Evolutionary conservation across 768 basidiomycete species (phyloP), one percentile per base, ranked within the genome.

Genomic region (Crassisporium funariophilum): DNA sequence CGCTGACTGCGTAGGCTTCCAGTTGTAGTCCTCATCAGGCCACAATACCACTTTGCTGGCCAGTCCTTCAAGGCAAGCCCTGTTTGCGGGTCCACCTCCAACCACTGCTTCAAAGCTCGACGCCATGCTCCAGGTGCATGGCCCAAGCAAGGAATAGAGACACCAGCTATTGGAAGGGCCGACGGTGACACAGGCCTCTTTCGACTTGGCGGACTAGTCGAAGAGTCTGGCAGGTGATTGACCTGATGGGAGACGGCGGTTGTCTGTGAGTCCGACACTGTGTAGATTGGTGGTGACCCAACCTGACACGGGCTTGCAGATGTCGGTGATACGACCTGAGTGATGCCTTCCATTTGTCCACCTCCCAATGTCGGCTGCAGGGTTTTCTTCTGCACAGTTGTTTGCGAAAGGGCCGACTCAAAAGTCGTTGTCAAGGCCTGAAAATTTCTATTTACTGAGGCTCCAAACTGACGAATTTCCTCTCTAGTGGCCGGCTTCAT

Each of bases 21-120:
- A 5, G 42, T 54, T 21, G 45, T 39, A 0, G 33, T 39, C 10
- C 53, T 37, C 56, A 58, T 61, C 2, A 23, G 19, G 1, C 60
- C 66, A 8, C 51, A 54, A 36, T 64, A 65, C 56, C 60, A 66
- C 7, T 44, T 41, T 0, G 8, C 1, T 0, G 62, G 66, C 66
- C 66, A 69, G 27, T 67, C 59, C 46, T 61, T 65, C 46, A 67
- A 42, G 4, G 63, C 54, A 4, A 58, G 12, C 8, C 57, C 59
- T 3, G 37, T 44, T 5, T 15, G 19, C 4, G 58, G 53, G 24
- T 60, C 62, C 3, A 49, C 59, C 6, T 59, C 24, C 4, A 60
- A 46, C 66, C 64, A 68, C 35, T 68, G 66, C 22, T 51, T 22
- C 8, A 66, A 35, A 1, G 65, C 64, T 6, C 24, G 35, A 8